These are phyloP conservation scores for Knoxdaviesia proteae DNA, from an alignment of 2,329 filamentous ascomycete species.

Conservation along the genomic window DNA sequence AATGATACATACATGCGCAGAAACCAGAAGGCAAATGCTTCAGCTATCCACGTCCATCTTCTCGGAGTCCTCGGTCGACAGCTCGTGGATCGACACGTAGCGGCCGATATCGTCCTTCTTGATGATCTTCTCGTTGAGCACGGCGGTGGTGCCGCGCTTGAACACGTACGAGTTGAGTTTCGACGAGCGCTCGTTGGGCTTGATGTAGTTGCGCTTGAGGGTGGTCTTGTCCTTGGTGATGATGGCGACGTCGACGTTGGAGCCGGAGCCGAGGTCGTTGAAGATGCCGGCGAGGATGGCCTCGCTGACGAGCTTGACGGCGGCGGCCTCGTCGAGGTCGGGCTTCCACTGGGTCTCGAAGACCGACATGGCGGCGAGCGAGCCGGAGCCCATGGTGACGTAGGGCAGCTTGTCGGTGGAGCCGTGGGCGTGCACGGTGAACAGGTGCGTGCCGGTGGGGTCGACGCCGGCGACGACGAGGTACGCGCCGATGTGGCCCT, in stretches of 20 bases:
- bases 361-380: slow-evolving; percentile 88
- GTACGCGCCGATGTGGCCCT: slow-evolving; percentile 94
- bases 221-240: slow-evolving; percentile 93
- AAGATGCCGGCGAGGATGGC: slow-evolving; percentile 95
- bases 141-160: slow-evolving; percentile 76
- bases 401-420: slow-evolving; percentile 97
- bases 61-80: slow-evolving; percentile 40
- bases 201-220: slow-evolving; percentile 79
- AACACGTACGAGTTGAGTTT: slow-evolving; percentile 93
- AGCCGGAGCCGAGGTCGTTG: slow-evolving; percentile 92
- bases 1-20: too few relatives aligned
- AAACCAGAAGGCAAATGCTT: slow-evolving; percentile 2
- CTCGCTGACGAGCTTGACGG: slow-evolving; percentile 63
- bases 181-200: slow-evolving; percentile 71
- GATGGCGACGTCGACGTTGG: slow-evolving; percentile 90
- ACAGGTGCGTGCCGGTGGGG: slow-evolving; percentile 83
- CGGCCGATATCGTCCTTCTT: slow-evolving; percentile 84
- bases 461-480: slow-evolving; percentile 93
- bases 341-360: slow-evolving; percentile 94
- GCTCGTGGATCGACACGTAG: slow-evolving; percentile 79
- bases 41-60: slow-evolving; percentile 49
- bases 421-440: slow-evolving; percentile 96
- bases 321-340: slow-evolving; percentile 53
- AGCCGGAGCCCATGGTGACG: slow-evolving; percentile 96
- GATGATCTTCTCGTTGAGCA: slow-evolving; percentile 90